phyloP scores from a whole-genome alignment of 371 early-diverging fungal genomes.

The Cokeromyces recurvatus region DNA sequence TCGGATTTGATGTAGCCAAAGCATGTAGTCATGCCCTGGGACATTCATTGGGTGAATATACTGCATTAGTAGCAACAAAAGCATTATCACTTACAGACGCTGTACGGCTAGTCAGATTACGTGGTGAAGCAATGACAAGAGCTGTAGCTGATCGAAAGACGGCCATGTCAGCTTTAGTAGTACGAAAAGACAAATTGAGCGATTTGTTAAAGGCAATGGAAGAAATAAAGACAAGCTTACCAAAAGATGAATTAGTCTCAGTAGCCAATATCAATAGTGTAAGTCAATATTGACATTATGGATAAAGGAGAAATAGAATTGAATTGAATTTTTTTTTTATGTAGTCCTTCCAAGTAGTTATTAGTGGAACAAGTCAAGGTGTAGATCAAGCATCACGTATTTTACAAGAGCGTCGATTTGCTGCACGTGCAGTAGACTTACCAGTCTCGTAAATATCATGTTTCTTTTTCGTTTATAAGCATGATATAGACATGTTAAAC shows the following conservation, averaged over 20 bases:
- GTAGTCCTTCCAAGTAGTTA: constrained; percentile 77
- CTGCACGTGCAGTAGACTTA: constrained; percentile 82
- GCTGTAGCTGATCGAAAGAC: constrained; percentile 67
- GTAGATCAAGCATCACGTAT: constrained; percentile 80
- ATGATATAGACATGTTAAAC: background rate
- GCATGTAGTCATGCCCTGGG: constrained; percentile 79
- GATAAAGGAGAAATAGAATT: too few relatives aligned
- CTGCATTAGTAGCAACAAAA: constrained; percentile 80
- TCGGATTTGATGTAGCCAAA: constrained; percentile 71
- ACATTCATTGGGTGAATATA: constrained; percentile 95
- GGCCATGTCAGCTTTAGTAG: constrained; percentile 86
- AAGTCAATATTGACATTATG: constrained; percentile 11
- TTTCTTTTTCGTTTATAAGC: background rate
- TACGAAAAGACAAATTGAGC: constrained; percentile 66
- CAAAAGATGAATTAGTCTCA: constrained; percentile 67
- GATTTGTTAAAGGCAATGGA: constrained; percentile 66
- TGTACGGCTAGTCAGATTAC: constrained; percentile 73
- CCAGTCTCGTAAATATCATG: constrained; percentile 75
- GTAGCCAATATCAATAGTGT: constrained; percentile 89
- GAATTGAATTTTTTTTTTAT: too few relatives aligned
- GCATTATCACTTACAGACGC: constrained; percentile 77
- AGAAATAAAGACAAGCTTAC: constrained; percentile 55
- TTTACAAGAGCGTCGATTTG: constrained; percentile 74
- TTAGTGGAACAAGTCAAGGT: constrained; percentile 85
- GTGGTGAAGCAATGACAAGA: constrained; percentile 88